phyloP scores from a whole-genome alignment of 2,329 filamentous ascomycete genomes.

The Claviceps maximensis region DNA sequence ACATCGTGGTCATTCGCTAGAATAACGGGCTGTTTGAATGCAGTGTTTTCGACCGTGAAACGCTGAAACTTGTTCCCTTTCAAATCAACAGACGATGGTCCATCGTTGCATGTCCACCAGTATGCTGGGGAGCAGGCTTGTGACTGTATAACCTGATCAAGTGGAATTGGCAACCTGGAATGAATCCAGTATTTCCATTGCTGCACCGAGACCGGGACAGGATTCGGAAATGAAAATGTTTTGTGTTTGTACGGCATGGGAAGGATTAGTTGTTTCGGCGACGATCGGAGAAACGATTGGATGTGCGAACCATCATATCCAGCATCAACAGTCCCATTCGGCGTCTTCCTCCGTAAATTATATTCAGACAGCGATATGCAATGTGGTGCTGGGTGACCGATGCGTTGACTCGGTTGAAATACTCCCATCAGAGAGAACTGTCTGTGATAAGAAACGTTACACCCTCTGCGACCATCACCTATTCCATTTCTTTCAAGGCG shows the following conservation, averaged over 20 bases:
- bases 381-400: slow-evolving; percentile 6
- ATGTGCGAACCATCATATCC: slow-evolving; percentile 78
- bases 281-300: slow-evolving; percentile 59
- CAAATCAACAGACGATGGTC: neutral
- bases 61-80: neutral
- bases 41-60: slow-evolving; percentile 8
- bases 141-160: neutral
- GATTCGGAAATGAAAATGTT: slow-evolving; percentile 7
- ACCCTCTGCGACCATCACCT: slow-evolving; percentile 6
- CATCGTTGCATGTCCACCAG: neutral
- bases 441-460: slow-evolving; percentile 12
- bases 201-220: slow-evolving; percentile 6
- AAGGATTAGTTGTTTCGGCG: slow-evolving; percentile 71
- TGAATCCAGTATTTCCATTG: slow-evolving; percentile 2
- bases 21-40: slow-evolving; percentile 19
- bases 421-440: slow-evolving; percentile 21
- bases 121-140: neutral
- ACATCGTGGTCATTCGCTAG: slow-evolving; percentile 25
- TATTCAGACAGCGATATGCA: slow-evolving; percentile 17
- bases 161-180: slow-evolving; percentile 2
- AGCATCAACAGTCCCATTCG: slow-evolving; percentile 81
- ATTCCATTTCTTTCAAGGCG: slow-evolving; percentile 1
- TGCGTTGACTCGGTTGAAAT: slow-evolving; percentile 15
- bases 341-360: slow-evolving; percentile 80
- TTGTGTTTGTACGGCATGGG: slow-evolving; percentile 31